Evolutionary conservation across 805 yeast species (phyloP), one percentile per base, ranked within the genome.

Genomic region (Monosporozyma solicola): DNA sequence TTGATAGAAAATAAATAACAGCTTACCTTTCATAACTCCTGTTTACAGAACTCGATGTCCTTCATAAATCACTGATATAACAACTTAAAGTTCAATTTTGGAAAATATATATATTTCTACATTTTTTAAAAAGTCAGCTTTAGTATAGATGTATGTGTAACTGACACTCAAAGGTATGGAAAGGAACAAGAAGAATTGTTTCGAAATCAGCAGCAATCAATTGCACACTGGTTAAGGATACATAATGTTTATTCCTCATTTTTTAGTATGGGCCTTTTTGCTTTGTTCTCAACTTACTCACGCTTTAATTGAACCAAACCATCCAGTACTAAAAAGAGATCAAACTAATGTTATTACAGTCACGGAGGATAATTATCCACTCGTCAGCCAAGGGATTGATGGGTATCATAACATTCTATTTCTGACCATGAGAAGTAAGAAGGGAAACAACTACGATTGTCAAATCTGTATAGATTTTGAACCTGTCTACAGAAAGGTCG

Each of bases 401-500:
- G 82, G 78, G 48, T 78, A 81, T 64, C 79, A 66, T 58, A 66
- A 80, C 7, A 66, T 84, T 2, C 52, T 82, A 0, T 65, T 77
- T n/a, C 69, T 83, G 43, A 83, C 89, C 0, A 75, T 87, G 3
- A 69, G 68, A 5, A 57, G 57, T 5, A 61, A 70, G 24, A 74
- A 75, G 52, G 71, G 69, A 0, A 84, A 89, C 58, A 35, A 51
- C 24, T 56, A 45, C 5, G 25, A 16, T 22, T 67, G 71, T 53
- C 67, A 54, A 0, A 58, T 73, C 31, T 85, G 92, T 61, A 54
- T 51, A 20, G 70, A 66, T 6, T 70, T 84, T 53, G 72, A 73
- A 37, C 69, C 72, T 0, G 68, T 75, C 2, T 68, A 74, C 41
- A 62, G 71, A 6, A 63, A 62, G 27, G 80, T 80, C 0, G 69